phyloP scores from a whole-genome alignment of 768 basidiomycete species.

The Mycena galericulata region DNA sequence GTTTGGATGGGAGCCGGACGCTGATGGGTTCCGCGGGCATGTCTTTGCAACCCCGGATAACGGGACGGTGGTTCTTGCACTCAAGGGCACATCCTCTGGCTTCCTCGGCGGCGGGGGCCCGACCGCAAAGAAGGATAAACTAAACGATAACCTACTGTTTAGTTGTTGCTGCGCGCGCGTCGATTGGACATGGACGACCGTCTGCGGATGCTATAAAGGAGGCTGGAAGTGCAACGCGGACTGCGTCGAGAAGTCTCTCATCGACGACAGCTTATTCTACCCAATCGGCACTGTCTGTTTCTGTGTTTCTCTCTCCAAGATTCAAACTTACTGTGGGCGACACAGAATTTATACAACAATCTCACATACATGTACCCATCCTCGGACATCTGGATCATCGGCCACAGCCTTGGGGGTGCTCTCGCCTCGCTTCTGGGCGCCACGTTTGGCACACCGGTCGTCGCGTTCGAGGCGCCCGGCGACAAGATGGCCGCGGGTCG shows the following conservation, averaged over 20 bases:
- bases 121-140: conserved; percentile 91
- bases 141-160: conserved; percentile 94
- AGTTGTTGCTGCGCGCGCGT: conserved; percentile 95
- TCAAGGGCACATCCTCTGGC: conserved; percentile 94
- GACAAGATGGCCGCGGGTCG: conserved; percentile 84
- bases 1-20: conserved; percentile 92
- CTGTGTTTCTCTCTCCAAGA: background rate
- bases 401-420: conserved; percentile 79
- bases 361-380: conserved; percentile 92
- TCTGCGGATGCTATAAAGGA: conserved; percentile 88
- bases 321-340: background rate
- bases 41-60: conserved; percentile 90
- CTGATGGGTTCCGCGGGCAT: conserved; percentile 91
- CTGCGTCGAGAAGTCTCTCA: conserved; percentile 81
- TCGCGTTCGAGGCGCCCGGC: conserved; percentile 91
- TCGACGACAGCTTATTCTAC: conserved; percentile 89
- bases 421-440: conserved; percentile 86
- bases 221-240: conserved; percentile 85
- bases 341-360: conserved; percentile 94
- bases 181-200: conserved; percentile 94
- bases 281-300: conserved; percentile 84
- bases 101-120: conserved; percentile 81
- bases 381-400: conserved; percentile 89
- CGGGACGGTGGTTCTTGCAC: conserved; percentile 84
- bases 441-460: conserved; percentile 90